A percentile compares a stretch with the other conserved stretches of the same genome.
Evolutionary conservation across 2,329 filamentous ascomycete species (phyloP).

Genomic region (Monosporascus sp.): DNA sequence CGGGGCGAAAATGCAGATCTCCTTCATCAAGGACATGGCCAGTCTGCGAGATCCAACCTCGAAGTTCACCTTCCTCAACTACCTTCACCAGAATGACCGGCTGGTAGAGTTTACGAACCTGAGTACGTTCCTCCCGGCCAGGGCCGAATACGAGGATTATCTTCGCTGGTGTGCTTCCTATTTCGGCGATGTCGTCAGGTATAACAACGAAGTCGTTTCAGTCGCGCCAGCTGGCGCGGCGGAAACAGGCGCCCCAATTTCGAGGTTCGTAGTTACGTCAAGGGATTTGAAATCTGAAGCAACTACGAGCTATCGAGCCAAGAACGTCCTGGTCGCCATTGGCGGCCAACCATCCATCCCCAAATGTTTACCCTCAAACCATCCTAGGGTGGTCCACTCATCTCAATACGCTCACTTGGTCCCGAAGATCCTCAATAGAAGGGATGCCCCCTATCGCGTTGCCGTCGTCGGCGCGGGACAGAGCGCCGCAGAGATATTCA

Average conservation of each 20-base stretch:
- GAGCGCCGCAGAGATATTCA: slow-evolving; percentile 92
- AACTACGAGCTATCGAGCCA: slow-evolving; percentile 48
- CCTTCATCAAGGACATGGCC: slow-evolving; percentile 93
- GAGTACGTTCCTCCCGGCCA: slow-evolving; percentile 78
- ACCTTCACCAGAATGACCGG: slow-evolving; percentile 75
- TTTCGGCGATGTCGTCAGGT: slow-evolving; percentile 70
- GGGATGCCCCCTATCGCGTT: slow-evolving; percentile 60
- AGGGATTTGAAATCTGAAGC: slow-evolving; percentile 55
- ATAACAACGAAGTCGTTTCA: slow-evolving; percentile 71
- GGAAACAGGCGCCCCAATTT: slow-evolving; percentile 45
- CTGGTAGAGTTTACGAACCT: slow-evolving; percentile 89
- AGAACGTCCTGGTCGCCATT: slow-evolving; percentile 59
- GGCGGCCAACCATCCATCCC: slow-evolving; percentile 67
- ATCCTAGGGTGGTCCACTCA: slow-evolving; percentile 78
- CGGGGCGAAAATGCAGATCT: slow-evolving; percentile 95
- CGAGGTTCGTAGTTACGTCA: slow-evolving; percentile 64
- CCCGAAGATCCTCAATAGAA: slow-evolving; percentile 53
- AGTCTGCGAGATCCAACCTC: slow-evolving; percentile 83
- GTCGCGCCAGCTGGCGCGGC: slow-evolving; percentile 56
- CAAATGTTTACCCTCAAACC: slow-evolving; percentile 60
- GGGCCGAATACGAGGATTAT: slow-evolving; percentile 92
- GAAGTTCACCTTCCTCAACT: slow-evolving; percentile 93
- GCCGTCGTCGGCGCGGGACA: slow-evolving; percentile 87
- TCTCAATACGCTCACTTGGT: slow-evolving; percentile 73
- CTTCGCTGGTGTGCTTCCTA: slow-evolving; percentile 84